Evolutionary conservation across 805 yeast genomes (phyloP), one percentile per base, ranked within the genome.

Genomic region (Cyberlindnera japonica): DNA sequence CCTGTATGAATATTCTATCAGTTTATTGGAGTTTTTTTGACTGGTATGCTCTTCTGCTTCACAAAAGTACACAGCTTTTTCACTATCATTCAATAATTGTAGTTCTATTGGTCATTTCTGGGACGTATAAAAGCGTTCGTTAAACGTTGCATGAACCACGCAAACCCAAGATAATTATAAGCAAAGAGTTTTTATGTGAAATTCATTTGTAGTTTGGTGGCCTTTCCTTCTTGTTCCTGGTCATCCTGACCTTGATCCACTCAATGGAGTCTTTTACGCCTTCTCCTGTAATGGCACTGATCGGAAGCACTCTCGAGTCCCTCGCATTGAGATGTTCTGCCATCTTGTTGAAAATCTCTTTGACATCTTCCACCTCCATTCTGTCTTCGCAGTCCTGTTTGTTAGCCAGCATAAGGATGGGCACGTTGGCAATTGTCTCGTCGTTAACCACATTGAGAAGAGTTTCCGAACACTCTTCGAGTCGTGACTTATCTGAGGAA

Each of bases 361-460:
- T 81, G 57, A 93, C 74, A 62, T 84, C 83, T 50, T 79, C 85
- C 15, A 84, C 81, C 57, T 83, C 91, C 62, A 84, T 63, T 43
- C 80, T 74, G 35, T 77, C 80, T 41, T 76, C 78, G 25, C 79
- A 60, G 57, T 93, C 98, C 65, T 90, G 96, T 60, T 93, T 93
- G 61, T 93, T 91, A 7, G 97, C 98, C 55, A 91, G 70, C 96
- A 91, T 91, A 42, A 91, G 69, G 9, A 91, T 79, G 2, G 98
- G 99, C 14, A 89, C 82, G 22, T 95, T 89, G 41, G 81, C 86
- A 12, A 75, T 67, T 5, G 41, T 34, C 15, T 69, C 69, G 44
- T 81, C 85, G 57, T 74, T 74, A 36, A 72, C 68, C 58, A 88
- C 80, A 15, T 77, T 61, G 2, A 64, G 51, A 14, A 69, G 62